Evolutionary conservation across 306 rosid species (phyloP).

Genomic region (Malus sylvestris): DNA sequence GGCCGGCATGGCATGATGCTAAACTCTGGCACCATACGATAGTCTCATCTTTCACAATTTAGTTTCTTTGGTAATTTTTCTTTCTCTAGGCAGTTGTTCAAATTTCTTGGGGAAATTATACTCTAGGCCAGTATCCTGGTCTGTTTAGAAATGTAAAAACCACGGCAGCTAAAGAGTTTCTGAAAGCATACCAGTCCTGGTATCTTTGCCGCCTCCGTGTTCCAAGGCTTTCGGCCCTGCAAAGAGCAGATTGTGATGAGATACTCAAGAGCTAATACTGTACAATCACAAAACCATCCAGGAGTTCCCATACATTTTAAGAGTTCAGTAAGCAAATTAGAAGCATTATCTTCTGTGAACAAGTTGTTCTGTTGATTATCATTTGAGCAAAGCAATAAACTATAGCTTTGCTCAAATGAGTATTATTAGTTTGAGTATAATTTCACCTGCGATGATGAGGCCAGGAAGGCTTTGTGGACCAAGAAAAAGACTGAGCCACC

Average conservation of each 20-base stretch:
- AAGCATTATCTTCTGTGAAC: not conserved
- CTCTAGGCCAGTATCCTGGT: not conserved
- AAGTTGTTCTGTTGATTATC: not conserved
- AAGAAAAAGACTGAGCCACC: constrained; percentile 73
- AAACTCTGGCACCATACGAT: not conserved
- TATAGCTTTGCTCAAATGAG: not conserved
- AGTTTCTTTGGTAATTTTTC: not conserved
- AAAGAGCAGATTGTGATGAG: constrained; percentile 16
- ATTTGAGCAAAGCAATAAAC: not conserved
- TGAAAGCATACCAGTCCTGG: constrained; percentile 53
- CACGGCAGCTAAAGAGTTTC: not conserved
- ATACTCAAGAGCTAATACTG: not conserved
- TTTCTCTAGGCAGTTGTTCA: not conserved
- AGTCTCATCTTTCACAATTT: not conserved
- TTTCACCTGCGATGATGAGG: constrained; percentile 60
- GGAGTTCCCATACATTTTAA: constrained; percentile 1
- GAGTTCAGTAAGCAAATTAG: not conserved
- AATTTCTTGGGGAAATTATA: not conserved
- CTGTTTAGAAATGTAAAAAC: not conserved
- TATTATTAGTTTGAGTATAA: constrained; percentile 6
- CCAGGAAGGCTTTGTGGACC: constrained; percentile 51
- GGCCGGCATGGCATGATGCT: not conserved
- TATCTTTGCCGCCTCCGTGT: constrained; percentile 24
- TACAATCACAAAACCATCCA: constrained; percentile 2
- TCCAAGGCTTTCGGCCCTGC: constrained; percentile 34